Base-by-base conservation (phyloP, 495 filamentous ascomycete genomes). In the Podospora fimiseda region DNA sequence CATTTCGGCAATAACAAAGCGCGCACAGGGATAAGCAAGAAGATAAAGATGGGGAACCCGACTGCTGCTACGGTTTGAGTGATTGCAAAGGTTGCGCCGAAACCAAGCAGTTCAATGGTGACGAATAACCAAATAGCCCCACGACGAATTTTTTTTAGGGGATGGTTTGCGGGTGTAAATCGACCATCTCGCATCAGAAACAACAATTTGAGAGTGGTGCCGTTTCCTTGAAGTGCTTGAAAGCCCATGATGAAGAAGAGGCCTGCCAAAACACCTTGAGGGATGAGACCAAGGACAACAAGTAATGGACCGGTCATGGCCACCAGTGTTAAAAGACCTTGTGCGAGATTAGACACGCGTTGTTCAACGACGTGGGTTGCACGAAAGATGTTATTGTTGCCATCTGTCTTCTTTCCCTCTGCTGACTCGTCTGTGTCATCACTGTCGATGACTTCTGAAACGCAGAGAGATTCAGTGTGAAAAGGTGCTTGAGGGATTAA, bases 181-280 rank as follows among this genome's bases (percentile, higher is more conserved):
- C 70, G 57, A 16, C 60, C 69, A 64, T 97, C 92, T 51, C 81
- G 75, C 9, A 77, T 70, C 3, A 95, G 77, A 70, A 87, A 95
- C 18, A 92, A 66, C 2, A 94, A 58, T 60, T 95, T 96, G 45
- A 78, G 70, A 0, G 87, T 92, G 54, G 96, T 91, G 11, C 88
- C 88, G 66, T 95, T 95, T 11, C 72, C 81, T 59, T 83, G 74
- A 22, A 93, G 79, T n/a, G 87, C 87, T 62, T 90, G 85, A 51
- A 87, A 81, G 22, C 89, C 92, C 86, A 96, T 93, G 59, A 95
- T 83, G 70, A 96, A 96, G 77, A 97, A 96, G 13, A 97, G 77
- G 5, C 91, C 92, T 0, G 89, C 88, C 54, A 97, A 75, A 18
- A 96, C 87, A 50, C 81, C 88, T 60, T 92, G 89, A 0, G 91